Evolutionary conservation across 495 filamentous ascomycete species (phyloP).

Genomic region (Viridothelium virens): DNA sequence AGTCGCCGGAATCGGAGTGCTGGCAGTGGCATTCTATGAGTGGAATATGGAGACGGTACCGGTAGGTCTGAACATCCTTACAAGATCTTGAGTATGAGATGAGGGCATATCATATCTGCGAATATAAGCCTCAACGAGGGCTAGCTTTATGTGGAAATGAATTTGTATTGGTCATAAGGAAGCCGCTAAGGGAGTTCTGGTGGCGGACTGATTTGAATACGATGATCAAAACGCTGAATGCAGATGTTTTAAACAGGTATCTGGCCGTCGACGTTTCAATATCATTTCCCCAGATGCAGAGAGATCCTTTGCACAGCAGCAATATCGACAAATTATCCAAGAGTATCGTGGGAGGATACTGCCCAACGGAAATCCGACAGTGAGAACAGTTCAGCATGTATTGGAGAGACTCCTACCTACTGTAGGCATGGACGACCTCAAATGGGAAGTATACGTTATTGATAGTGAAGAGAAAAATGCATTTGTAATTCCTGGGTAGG

Average conservation of each 20-base stretch:
- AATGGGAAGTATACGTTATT: conserved; percentile 86
- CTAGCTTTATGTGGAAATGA: not conserved
- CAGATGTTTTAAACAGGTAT: conserved; percentile 37
- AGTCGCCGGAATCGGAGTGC: conserved; percentile 32
- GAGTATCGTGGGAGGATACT: conserved; percentile 43
- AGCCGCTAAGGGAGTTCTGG: not conserved
- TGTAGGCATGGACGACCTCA: conserved; percentile 50
- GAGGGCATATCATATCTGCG: not conserved
- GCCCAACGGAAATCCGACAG: conserved; percentile 44
- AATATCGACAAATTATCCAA: conserved; percentile 33
- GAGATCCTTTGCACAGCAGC: conserved; percentile 34
- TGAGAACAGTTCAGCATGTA: conserved; percentile 55
- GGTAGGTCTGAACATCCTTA: conserved; percentile 29
- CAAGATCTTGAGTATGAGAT: not conserved
- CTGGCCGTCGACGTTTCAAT: conserved; percentile 76
- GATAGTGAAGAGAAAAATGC: conserved; percentile 64
- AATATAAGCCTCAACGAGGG: not conserved
- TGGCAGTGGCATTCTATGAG: conserved; percentile 51
- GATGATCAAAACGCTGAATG: not conserved
- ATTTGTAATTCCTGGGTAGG: conserved; percentile 75
- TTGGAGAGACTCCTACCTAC: conserved; percentile 64
- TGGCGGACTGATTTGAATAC: not conserved
- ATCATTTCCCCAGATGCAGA: conserved; percentile 54
- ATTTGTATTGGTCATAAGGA: not conserved
- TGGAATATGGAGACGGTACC: conserved; percentile 73